Evolutionary conservation across 768 basidiomycete species (phyloP).

Genomic region (Tricholoma sp.): DNA sequence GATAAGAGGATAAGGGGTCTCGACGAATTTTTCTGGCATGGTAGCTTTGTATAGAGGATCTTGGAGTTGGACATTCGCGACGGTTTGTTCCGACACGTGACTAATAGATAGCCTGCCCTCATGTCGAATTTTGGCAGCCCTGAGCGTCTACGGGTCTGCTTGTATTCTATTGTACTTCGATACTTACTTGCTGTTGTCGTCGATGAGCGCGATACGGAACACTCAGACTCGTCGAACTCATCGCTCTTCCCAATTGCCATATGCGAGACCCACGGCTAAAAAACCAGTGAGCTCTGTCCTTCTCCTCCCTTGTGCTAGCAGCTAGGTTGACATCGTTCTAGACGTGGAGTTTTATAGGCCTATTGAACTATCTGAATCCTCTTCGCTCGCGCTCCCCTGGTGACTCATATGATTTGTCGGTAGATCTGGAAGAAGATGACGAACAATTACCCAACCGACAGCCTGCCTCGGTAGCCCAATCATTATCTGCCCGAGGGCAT

Average conservation of each 20-base stretch:
- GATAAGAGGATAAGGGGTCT: constrained; percentile 83
- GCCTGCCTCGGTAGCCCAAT: constrained; percentile 13
- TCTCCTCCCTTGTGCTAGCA: neutral
- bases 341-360: constrained; percentile 48
- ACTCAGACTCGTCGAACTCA: constrained; percentile 30
- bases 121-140: constrained; percentile 17
- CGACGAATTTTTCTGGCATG: constrained; percentile 46
- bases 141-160: neutral
- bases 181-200: constrained; percentile 6
- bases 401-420: constrained; percentile 12
- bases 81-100: constrained; percentile 24
- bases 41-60: constrained; percentile 22
- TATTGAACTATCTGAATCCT: constrained; percentile 51
- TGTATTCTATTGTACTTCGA: constrained; percentile 2
- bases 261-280: constrained; percentile 39
- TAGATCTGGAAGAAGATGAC: constrained; percentile 17
- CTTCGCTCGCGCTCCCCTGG: constrained; percentile 25
- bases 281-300: constrained; percentile 40
- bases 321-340: constrained; percentile 15
- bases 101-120: constrained; percentile 32
- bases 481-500: constrained; percentile 21
- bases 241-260: constrained; percentile 47
- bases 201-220: constrained; percentile 57
- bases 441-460: constrained; percentile 9
- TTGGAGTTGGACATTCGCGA: too few relatives aligned